Evolutionary conservation across 2,329 filamentous ascomycete species (phyloP).

Genomic region (Verticillium albo-atrum): DNA sequence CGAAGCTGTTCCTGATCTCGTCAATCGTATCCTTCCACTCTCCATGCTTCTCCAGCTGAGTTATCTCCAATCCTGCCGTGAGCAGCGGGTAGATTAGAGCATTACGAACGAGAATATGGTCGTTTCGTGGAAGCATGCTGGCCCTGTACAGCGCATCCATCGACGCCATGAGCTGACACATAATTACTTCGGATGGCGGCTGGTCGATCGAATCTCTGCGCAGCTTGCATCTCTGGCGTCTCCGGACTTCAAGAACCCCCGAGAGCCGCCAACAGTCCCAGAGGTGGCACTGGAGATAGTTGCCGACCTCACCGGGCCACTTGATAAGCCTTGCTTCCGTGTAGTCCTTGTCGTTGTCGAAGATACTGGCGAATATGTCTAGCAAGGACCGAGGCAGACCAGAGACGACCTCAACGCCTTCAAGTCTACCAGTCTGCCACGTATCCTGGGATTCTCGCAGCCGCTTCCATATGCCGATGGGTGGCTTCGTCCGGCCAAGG

Average conservation of each 20-base stretch:
- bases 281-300: slow-evolving; percentile 19
- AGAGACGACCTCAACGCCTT: slow-evolving; percentile 22
- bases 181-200: slow-evolving; percentile 13
- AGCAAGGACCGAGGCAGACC: slow-evolving; percentile 20
- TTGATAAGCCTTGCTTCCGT: slow-evolving; percentile 13
- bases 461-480: slow-evolving; percentile 10
- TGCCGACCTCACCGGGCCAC: slow-evolving; percentile 20
- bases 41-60: slow-evolving; percentile 8
- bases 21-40: slow-evolving; percentile 12
- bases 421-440: slow-evolving; percentile 4
- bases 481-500: slow-evolving; percentile 6
- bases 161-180: slow-evolving; percentile 17
- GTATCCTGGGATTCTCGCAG: slow-evolving; percentile 7
- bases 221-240: background rate
- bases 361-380: slow-evolving; percentile 18
- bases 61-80: slow-evolving; percentile 18
- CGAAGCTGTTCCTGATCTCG: slow-evolving; percentile 3
- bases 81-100: slow-evolving; percentile 20
- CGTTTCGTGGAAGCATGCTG: slow-evolving; percentile 10
- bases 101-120: slow-evolving; percentile 16
- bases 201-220: background rate
- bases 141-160: slow-evolving; percentile 17
- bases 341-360: slow-evolving; percentile 1
- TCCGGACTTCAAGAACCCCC: slow-evolving; percentile 16
- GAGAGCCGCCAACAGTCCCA: slow-evolving; percentile 22